Base-by-base conservation (phyloP, 2,329 filamentous ascomycete genomes). In the Gnomoniopsis smithogilvyi region DNA sequence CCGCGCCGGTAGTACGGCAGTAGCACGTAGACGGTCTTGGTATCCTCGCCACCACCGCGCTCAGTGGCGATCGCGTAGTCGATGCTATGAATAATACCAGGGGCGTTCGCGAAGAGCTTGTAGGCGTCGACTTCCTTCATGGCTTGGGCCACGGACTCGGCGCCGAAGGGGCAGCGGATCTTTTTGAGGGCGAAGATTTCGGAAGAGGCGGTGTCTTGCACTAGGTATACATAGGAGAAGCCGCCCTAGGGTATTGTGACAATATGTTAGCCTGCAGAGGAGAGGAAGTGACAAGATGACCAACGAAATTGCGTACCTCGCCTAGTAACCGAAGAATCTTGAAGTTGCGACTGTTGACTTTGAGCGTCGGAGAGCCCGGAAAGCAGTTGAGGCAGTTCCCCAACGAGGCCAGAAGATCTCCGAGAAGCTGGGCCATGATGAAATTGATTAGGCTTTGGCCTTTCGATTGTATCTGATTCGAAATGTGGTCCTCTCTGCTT, bases 61-160 rank as follows among this genome's bases (percentile, higher is more conserved):
- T 96, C 92, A 26, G 85, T 87, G 52, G 89, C 86, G 61, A 96
- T 89, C 67, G 84, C 84, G 74, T 96, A 90, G 76, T 96, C 93
- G 69, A 94, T 80, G 65, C 86, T 86, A 68, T 89, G 88, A 72
- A 97, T 96, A 73, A 98, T 95, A 74, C 92, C 92, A 11, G 88
- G 85, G 63, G 91, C 85, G 65, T 88, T 87, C 57, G 86, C 80
- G 78, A 99, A 99, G 61, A 97, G 85, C 65, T 88, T 88, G 79
- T 99, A 99, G 52, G 95, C 94, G 74, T 98, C 94, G 63, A 98
- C 95, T 78, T 99, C 95, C 74, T 94, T 94, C 82, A 98, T 89
- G 54, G 95, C 95, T 72, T 91, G 92, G 65, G 92, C 87, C 60
- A 99, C 94, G 26, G 92, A 96, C 80, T 99, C 95, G 74, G 95